Percentiles rank a stretch among this genome's conserved stretches.
These are phyloP conservation scores for Microdochium trichocladiopsis DNA, from an alignment of 2,329 filamentous ascomycete genomes.

Conservation along the genomic window DNA sequence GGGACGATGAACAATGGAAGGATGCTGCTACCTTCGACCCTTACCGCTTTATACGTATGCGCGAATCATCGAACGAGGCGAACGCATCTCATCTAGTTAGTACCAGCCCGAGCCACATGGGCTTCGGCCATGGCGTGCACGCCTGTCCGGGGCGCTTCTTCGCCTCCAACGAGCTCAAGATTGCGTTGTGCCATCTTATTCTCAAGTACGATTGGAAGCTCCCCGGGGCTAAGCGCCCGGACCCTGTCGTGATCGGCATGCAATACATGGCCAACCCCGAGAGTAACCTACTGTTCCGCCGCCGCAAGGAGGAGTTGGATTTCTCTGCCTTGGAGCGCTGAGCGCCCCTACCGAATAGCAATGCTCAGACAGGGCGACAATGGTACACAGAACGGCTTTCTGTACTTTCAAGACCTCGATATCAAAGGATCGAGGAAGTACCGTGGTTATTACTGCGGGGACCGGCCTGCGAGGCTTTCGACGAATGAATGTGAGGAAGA, in stretches of 20 bases:
- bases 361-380: too few relatives aligned
- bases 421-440: too few relatives aligned
- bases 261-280: neutral
- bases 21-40: conserved; percentile 11
- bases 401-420: too few relatives aligned
- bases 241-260: neutral
- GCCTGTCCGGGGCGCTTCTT: conserved; percentile 31
- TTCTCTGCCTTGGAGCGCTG: neutral
- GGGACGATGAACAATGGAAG: conserved; percentile 9
- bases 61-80: conserved; percentile 1
- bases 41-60: conserved; percentile 10
- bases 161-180: conserved; percentile 27
- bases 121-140: conserved; percentile 28
- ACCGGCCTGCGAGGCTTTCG: too few relatives aligned
- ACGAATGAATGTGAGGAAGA: too few relatives aligned
- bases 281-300: conserved; percentile 8
- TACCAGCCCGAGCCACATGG: conserved; percentile 16
- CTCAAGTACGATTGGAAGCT: conserved; percentile 20
- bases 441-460: too few relatives aligned
- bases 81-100: conserved; percentile 19
- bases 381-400: too few relatives aligned
- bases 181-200: conserved; percentile 21
- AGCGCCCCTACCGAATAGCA: too few relatives aligned
- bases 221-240: neutral
- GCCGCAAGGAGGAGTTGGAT: conserved; percentile 4